Percentiles rank a stretch among this genome's conserved stretches.
Conservation (phyloP, 2,329 filamentous ascomycete genomes). For the Talaromyces sp. region DNA sequence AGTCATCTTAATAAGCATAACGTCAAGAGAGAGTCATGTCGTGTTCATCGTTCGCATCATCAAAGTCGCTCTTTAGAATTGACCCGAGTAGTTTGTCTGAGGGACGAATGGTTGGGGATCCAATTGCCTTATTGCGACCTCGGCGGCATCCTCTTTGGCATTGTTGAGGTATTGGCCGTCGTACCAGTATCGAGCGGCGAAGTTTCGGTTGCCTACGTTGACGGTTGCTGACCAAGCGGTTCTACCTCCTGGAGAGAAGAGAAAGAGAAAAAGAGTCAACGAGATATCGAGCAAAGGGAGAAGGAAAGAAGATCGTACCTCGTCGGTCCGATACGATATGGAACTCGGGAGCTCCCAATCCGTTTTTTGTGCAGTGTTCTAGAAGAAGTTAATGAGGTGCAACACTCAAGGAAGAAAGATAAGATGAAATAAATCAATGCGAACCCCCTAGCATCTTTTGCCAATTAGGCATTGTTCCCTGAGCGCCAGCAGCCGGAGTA, state of each 20-base stretch:
- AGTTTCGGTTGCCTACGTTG: conserved; percentile 63
- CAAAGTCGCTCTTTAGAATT: conserved; percentile 22
- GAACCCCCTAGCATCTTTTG: conserved; percentile 59
- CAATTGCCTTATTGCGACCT: conserved; percentile 59
- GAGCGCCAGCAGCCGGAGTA: conserved; percentile 28
- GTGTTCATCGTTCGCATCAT: background rate
- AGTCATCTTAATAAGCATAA: background rate
- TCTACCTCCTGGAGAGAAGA: conserved; percentile 64
- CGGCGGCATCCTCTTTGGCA: conserved; percentile 86
- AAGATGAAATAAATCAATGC: background rate
- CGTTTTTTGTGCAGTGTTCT: conserved; percentile 60
- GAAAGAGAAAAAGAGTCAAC: conserved; percentile 1
- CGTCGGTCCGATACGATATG: conserved; percentile 72
- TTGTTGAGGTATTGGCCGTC: conserved; percentile 85
- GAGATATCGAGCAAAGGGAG: conserved; percentile 25
- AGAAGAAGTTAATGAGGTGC: conserved; percentile 16
- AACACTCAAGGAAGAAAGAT: conserved; percentile 18
- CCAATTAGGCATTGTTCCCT: conserved; percentile 44
- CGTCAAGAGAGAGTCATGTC: background rate
- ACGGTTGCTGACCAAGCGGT: conserved; percentile 88
- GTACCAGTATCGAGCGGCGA: conserved; percentile 84
- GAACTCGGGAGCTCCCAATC: conserved; percentile 59
- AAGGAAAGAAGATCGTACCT: conserved; percentile 50
- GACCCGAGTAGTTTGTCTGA: conserved; percentile 28
- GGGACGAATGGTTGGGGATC: conserved; percentile 28